Evolutionary conservation across 1,284 basidiomycete genomes (phyloP), one percentile per base, ranked within the genome.

Genomic region (Austroboletus novae-zelandiae): DNA sequence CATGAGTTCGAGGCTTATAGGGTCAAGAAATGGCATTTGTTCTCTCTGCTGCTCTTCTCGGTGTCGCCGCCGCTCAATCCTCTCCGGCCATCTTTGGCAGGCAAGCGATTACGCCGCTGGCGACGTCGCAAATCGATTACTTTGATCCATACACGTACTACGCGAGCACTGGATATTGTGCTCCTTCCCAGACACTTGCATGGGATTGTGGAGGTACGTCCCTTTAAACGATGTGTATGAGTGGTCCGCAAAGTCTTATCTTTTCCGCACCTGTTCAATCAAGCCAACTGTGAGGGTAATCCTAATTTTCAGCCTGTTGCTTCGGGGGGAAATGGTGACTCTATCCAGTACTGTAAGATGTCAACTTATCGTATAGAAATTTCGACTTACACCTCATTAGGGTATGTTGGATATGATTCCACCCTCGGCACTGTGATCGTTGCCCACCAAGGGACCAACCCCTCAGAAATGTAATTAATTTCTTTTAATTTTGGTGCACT

Each of bases 201-300:
- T 88, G 86, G 84, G 63, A 66, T 32, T 88, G 86, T 64, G 84
- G 86, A 61, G 58, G 80, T 80, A 52, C 20, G 74, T 62, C 48
- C 30, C 35, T 15, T 34, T 25, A 4, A 23, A 23, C 20, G 5
- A 3, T 23, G 20, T 23, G 20, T 18, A 11, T 29, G 2, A 11
- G 3, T 23, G 23, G 6, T 14, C 15, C 8, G 15, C 9, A 2
- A 9, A 6, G 5, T 6, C 7, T 46, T 23, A 54, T 14, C 20
- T 23, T 23, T 23, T 23, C 25, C 14, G 9, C 5, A 6, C 13
- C 30, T 9, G 6, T 36, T 15, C 29, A 43, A 23, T 1, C 43
- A 31, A 83, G 82, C 68, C 4, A 76, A 77, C 55, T 88, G 84
- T 55, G 46, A 74, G n/a, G 79, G 76, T 6, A 86, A 83, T 58